phyloP scores from a whole-genome alignment of 2,329 filamentous ascomycete species.

The Cytospora chrysosperma region DNA sequence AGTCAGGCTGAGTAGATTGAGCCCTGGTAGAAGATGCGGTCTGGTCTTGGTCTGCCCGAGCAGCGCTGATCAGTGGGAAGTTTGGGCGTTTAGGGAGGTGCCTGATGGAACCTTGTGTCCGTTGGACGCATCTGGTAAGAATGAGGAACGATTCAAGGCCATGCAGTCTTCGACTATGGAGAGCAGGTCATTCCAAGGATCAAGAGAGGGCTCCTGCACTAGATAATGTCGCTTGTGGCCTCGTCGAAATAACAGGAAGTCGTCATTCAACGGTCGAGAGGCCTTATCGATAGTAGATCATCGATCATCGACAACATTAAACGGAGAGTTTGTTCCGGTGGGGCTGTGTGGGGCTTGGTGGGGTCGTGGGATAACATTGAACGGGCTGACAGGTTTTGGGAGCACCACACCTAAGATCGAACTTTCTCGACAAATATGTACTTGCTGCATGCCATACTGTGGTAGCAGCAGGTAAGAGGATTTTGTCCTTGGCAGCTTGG shows the following conservation, averaged over 20 bases:
- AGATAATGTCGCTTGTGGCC: constrained; percentile 3
- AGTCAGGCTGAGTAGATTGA: neutral
- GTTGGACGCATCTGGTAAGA: neutral
- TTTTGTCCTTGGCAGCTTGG: neutral
- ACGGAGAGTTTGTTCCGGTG: constrained; percentile 17
- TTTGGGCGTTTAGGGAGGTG: neutral
- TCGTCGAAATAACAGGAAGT: constrained; percentile 3
- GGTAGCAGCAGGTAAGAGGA: too few species aligned
- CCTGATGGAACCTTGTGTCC: neutral
- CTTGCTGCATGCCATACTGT: neutral
- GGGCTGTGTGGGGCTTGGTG: neutral
- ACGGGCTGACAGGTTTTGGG: neutral
- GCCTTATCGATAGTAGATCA: constrained; percentile 2
- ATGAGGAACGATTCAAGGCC: too few species aligned
- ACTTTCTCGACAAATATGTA: neutral
- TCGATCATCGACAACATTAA: neutral
- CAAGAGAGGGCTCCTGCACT: neutral
- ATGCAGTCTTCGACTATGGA: too few species aligned
- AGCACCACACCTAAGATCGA: neutral
- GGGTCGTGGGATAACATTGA: neutral
- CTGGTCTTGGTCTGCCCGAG: neutral
- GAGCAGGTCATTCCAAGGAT: neutral
- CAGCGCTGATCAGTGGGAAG: neutral
- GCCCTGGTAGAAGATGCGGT: neutral
- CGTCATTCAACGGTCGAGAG: constrained; percentile 5